These are phyloP conservation scores for Ensete glaucum DNA, from an alignment of 176 grass and related monocot genomes.

Conservation along the genomic window DNA sequence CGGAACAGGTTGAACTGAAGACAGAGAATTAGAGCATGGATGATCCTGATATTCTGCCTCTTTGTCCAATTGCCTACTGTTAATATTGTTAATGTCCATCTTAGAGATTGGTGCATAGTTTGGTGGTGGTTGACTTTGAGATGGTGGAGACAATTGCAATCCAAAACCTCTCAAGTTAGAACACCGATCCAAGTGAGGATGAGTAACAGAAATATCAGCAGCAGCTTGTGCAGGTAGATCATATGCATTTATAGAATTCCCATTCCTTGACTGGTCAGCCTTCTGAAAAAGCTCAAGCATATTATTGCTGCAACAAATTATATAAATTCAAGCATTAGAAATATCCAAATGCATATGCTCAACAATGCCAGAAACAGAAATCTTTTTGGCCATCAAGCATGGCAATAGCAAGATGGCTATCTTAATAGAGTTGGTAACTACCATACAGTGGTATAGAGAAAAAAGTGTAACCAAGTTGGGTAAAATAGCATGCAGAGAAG, in stretches of 20 bases:
- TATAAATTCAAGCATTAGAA: neutral
- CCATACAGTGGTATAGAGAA: neutral
- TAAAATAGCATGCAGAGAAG: too few species aligned
- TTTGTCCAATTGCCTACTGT: neutral
- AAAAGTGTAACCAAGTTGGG: neutral
- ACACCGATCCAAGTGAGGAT: conserved; percentile 7
- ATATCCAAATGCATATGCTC: neutral
- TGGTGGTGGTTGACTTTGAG: conserved; percentile 12
- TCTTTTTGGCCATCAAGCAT: neutral
- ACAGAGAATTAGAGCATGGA: neutral
- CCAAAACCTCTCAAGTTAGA: conserved; percentile 9
- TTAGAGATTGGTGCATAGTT: neutral
- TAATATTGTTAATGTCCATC: conserved; percentile 1
- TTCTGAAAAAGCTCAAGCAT: conserved; percentile 27
- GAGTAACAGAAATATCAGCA: neutral
- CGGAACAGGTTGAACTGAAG: neutral
- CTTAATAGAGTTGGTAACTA: neutral
- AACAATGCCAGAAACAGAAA: neutral
- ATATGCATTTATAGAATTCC: neutral
- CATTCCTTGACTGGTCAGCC: conserved; percentile 20
- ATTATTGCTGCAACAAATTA: conserved; percentile 15
- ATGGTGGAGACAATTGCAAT: conserved; percentile 19
- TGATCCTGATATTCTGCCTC: neutral
- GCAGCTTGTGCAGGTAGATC: neutral
- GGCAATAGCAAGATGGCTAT: neutral